Evolutionary conservation across 352 stramenopile genomes (phyloP).

Genomic region (Thalassiosira livingstoniorum): DNA sequence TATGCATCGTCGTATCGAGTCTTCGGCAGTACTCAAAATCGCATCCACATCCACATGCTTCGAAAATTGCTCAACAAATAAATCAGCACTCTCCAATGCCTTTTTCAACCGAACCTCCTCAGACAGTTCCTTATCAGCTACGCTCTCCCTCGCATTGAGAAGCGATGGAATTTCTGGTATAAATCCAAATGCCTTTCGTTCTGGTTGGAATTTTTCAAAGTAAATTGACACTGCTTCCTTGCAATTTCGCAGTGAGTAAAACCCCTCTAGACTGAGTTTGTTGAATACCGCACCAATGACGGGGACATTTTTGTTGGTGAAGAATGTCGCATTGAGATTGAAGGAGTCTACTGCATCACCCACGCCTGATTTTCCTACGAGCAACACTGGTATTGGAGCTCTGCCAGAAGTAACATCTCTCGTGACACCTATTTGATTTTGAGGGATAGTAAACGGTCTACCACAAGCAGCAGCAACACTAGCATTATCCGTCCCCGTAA

Average conservation of each 20-base stretch:
- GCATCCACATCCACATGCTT: slow-evolving; percentile 70
- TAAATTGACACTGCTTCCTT: slow-evolving; percentile 90
- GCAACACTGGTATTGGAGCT: slow-evolving; percentile 89
- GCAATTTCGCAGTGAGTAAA: slow-evolving; percentile 94
- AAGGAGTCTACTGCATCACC: slow-evolving; percentile 97
- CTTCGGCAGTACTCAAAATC: slow-evolving; percentile 63
- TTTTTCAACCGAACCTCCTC: slow-evolving; percentile 32
- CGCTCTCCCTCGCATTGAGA: slow-evolving; percentile 43
- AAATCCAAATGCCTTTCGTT: slow-evolving; percentile 76
- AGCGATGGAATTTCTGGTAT: slow-evolving; percentile 67
- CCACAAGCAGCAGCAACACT: slow-evolving; percentile 84
- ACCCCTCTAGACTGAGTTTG: slow-evolving; percentile 90
- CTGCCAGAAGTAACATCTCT: neutral
- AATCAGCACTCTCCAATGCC: slow-evolving; percentile 51
- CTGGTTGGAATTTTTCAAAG: slow-evolving; percentile 86
- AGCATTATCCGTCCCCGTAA: slow-evolving; percentile 90
- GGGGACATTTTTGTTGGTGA: slow-evolving; percentile 89
- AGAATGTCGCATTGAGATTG: slow-evolving; percentile 97
- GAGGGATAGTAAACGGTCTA: slow-evolving; percentile 35
- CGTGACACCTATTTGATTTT: neutral
- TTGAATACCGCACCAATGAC: slow-evolving; percentile 98
- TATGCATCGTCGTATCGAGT: slow-evolving; percentile 35
- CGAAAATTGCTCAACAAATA: slow-evolving; percentile 75
- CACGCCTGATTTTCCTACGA: slow-evolving; percentile 96
- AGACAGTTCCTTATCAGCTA: slow-evolving; percentile 23